A percentile compares a stretch with the other conserved stretches of the same genome.
These are phyloP conservation scores for Arachis monticola DNA, from an alignment of 331 rosid species.

Conservation along the genomic window DNA sequence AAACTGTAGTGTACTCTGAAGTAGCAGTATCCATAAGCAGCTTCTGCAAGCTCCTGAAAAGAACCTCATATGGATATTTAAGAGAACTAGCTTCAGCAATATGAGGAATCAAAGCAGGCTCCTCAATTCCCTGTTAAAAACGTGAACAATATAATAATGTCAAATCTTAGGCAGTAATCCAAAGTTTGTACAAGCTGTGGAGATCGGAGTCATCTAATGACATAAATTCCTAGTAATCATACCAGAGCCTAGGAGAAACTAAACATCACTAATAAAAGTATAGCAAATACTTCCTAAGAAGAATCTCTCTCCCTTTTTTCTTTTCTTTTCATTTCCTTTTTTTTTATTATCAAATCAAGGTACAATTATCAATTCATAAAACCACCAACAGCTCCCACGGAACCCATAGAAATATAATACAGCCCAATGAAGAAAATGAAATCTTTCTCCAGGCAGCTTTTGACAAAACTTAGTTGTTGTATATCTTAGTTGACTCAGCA, in stretches of 20 bases:
- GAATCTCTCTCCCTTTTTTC: not conserved
- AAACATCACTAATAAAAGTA: conserved; percentile 12
- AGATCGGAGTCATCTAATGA: conserved; percentile 17
- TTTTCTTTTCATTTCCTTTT: not conserved
- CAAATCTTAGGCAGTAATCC: conserved; percentile 37
- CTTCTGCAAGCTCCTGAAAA: conserved; percentile 98
- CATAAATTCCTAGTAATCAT: conserved; percentile 13
- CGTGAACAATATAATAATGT: not conserved
- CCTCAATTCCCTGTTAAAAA: conserved; percentile 78
- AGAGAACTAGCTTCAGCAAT: conserved; percentile 95
- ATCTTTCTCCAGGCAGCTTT: conserved; percentile 14
- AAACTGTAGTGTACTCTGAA: conserved; percentile 74
- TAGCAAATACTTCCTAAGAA: conserved; percentile 11
- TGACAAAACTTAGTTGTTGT: not conserved
- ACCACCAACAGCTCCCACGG: conserved; percentile 22
- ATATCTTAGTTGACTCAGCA: conserved; percentile 20
- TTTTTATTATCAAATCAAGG: conserved; percentile 9
- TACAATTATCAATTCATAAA: conserved; percentile 6
- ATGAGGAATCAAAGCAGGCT: conserved; percentile 98
- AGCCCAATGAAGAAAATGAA: conserved; percentile 2
- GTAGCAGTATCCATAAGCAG: conserved; percentile 99
- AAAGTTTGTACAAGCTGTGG: conserved; percentile 20
- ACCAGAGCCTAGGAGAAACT: conserved; percentile 16
- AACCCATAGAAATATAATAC: conserved; percentile 9
- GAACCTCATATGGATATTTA: conserved; percentile 93